These are phyloP conservation scores for Ceratobasidium sp. DNA, from an alignment of 1,284 basidiomycete genomes.

Conservation along the genomic window DNA sequence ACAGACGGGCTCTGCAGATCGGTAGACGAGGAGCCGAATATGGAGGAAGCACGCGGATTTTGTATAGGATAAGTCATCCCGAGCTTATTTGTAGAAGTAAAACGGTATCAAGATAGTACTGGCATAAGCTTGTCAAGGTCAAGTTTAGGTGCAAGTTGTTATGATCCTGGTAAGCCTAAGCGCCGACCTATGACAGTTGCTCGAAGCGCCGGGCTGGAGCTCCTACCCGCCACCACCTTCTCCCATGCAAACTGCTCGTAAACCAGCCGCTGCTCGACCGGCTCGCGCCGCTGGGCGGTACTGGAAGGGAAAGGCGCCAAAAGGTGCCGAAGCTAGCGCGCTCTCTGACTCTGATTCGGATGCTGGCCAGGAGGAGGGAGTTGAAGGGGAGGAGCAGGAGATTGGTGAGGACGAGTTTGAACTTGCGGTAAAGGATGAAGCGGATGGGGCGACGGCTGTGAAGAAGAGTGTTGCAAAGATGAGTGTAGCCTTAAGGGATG, in stretches of 20 bases:
- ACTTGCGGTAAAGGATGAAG: constrained; percentile 62
- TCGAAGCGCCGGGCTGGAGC: neutral
- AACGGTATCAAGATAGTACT: neutral
- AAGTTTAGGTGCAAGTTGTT: neutral
- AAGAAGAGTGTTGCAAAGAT: constrained; percentile 57
- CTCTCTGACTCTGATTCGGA: constrained; percentile 68
- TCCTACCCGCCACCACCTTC: neutral
- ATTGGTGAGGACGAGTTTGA: constrained; percentile 64
- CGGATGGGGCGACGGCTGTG: constrained; percentile 58
- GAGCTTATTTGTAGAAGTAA: neutral
- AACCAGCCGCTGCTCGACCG: constrained; percentile 71
- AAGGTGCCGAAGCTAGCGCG: constrained; percentile 63
- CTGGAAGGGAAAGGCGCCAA: constrained; percentile 86
- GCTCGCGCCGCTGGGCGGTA: constrained; percentile 79
- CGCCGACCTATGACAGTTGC: neutral
- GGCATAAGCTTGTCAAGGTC: neutral
- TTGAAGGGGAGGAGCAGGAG: constrained; percentile 53
- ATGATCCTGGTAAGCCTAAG: neutral
- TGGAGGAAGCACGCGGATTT: constrained; percentile 28
- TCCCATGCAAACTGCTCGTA: constrained; percentile 51
- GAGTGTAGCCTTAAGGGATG: constrained; percentile 76
- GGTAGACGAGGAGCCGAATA: constrained; percentile 23
- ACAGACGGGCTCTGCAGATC: constrained; percentile 32
- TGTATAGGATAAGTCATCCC: constrained; percentile 30
- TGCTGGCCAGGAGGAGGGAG: constrained; percentile 54